Percentiles rank a stretch among this genome's conserved stretches.
Conservation (phyloP, 371 early-diverging fungal genomes). For the Haplosporangium sp. region DNA sequence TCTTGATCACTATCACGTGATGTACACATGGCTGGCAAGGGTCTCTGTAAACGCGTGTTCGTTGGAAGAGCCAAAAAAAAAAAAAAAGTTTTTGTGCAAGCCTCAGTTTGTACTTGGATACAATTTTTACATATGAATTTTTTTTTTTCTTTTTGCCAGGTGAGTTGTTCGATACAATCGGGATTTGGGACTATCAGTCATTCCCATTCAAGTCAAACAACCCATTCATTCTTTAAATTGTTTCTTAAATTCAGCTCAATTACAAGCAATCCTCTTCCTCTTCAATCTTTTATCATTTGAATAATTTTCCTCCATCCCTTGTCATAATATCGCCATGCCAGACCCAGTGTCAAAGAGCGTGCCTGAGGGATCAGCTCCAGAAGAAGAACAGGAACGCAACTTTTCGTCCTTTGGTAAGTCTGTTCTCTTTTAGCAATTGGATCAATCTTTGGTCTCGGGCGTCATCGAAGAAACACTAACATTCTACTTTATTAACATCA, state of each 20-base stretch:
- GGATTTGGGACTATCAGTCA: background rate
- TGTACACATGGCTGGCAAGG: too few species aligned
- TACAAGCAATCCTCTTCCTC: background rate
- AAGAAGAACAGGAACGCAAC: conserved; percentile 31
- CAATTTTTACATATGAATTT: background rate
- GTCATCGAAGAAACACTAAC: too few species aligned
- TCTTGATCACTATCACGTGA: too few species aligned
- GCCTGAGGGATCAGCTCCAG: conserved; percentile 35
- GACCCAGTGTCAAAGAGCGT: conserved; percentile 42
- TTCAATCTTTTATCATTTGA: background rate
- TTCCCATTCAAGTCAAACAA: background rate
- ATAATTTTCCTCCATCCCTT: background rate
- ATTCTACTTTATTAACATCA: too few species aligned
- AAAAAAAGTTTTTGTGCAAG: background rate
- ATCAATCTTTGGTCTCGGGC: too few species aligned
- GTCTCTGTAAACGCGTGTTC: too few species aligned
- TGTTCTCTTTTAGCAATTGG: background rate
- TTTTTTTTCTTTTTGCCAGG: too few species aligned
- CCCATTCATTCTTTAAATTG: background rate
- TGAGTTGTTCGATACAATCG: too few species aligned
- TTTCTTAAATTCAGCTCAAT: background rate
- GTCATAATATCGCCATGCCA: conserved; percentile 17
- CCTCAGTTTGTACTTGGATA: background rate
- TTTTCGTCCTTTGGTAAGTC: conserved; percentile 36
- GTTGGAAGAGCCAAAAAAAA: background rate